Percentiles rank a stretch among this genome's conserved stretches.
These are phyloP conservation scores for Pisolithus thermaeus DNA, from an alignment of 1,284 basidiomycete genomes.

Conservation along the genomic window DNA sequence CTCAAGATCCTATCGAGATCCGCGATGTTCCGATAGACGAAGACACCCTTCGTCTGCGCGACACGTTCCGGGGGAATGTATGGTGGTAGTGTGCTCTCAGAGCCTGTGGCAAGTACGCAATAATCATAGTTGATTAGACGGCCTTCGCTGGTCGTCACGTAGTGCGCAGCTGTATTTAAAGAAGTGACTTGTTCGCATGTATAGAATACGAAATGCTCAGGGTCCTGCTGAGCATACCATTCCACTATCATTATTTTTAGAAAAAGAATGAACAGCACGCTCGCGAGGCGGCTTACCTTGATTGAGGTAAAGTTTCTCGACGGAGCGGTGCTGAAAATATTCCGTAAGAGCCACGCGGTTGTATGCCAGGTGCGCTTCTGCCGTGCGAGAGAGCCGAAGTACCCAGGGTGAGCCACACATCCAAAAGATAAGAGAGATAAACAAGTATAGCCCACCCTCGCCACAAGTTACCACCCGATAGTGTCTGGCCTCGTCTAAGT, in stretches of 20 bases:
- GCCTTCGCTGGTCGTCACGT: slow-evolving; percentile 43
- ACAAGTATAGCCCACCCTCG: slow-evolving; percentile 38
- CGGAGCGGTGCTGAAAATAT: slow-evolving; percentile 59
- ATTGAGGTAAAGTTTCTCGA: slow-evolving; percentile 66
- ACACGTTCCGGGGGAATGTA: slow-evolving; percentile 44
- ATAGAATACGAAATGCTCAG: slow-evolving; percentile 48
- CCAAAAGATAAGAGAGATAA: slow-evolving; percentile 21
- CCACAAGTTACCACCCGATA: slow-evolving; percentile 60
- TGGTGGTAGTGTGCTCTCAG: slow-evolving; percentile 60
- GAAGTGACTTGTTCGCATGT: slow-evolving; percentile 48
- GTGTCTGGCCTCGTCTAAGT: slow-evolving; percentile 41
- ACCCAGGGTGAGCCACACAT: slow-evolving; percentile 2
- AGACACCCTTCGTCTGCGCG: slow-evolving; percentile 46
- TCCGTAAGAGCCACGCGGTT: slow-evolving; percentile 58
- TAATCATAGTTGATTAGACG: slow-evolving; percentile 52
- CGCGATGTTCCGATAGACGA: slow-evolving; percentile 69
- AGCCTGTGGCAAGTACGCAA: slow-evolving; percentile 69
- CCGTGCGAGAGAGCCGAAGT: background rate
- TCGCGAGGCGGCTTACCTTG: slow-evolving; percentile 27
- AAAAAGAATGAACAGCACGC: background rate
- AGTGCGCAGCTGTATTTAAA: slow-evolving; percentile 41
- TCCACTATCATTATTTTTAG: slow-evolving; percentile 23
- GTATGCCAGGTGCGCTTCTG: slow-evolving; percentile 32
- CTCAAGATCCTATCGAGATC: slow-evolving; percentile 58
- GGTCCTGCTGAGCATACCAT: slow-evolving; percentile 60